A percentile compares a stretch with the other conserved stretches of the same genome.
These are phyloP conservation scores for Podaxis mareebaensis DNA, from an alignment of 768 basidiomycete species.

Conservation along the genomic window DNA sequence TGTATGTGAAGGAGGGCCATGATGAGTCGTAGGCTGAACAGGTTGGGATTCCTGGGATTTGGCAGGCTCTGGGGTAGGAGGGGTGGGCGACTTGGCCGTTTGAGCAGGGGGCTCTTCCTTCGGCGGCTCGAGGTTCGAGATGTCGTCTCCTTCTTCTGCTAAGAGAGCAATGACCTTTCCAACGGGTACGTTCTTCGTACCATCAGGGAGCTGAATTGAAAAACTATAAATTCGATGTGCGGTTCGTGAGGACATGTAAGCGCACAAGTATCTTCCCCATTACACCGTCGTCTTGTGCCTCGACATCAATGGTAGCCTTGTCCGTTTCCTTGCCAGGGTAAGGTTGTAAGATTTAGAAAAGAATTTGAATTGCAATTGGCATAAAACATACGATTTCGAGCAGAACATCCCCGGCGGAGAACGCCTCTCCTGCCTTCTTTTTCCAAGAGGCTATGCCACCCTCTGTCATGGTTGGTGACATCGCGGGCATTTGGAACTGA, in stretches of 20 bases:
- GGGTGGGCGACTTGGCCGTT: constrained; percentile 27
- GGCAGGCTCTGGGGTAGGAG: constrained; percentile 31
- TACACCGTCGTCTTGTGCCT: constrained; percentile 96
- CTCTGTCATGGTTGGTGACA: constrained; percentile 97
- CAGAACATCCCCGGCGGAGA: constrained; percentile 79
- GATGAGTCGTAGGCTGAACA: constrained; percentile 28
- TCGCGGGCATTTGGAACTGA: constrained; percentile 75
- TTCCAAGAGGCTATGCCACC: constrained; percentile 93
- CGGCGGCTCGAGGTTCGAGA: constrained; percentile 77
- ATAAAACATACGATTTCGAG: constrained; percentile 78
- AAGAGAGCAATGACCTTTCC: constrained; percentile 90
- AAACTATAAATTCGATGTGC: background rate
- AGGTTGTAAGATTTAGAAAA: constrained; percentile 7
- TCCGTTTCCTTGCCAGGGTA: constrained; percentile 72
- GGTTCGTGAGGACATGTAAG: constrained; percentile 12
- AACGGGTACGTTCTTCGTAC: constrained; percentile 82
- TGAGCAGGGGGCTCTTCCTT: constrained; percentile 35
- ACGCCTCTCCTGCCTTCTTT: constrained; percentile 80
- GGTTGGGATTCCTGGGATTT: constrained; percentile 28
- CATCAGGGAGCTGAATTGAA: constrained; percentile 48
- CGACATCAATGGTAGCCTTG: constrained; percentile 97
- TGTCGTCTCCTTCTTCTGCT: constrained; percentile 95
- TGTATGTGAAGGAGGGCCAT: constrained; percentile 48
- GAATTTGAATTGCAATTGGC: constrained; percentile 4
- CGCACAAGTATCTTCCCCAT: constrained; percentile 91